phyloP scores from a whole-genome alignment of 2,329 filamentous ascomycete species.

The Periconia macrospinosa region DNA sequence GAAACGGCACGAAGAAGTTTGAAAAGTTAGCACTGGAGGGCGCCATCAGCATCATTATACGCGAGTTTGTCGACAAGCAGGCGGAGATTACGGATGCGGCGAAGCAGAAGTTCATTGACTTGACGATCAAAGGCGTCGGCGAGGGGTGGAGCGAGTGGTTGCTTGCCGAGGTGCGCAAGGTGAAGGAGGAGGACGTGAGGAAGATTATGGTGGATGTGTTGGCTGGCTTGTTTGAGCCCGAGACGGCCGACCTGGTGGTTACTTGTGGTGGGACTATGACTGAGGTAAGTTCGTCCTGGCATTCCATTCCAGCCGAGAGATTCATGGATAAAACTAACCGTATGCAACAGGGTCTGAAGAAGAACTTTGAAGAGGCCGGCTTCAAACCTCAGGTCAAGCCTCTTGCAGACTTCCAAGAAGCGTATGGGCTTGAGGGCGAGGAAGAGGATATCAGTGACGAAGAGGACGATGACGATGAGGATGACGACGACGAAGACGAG shows the following conservation, averaged over 20 bases:
- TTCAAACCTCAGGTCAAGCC: conserved; percentile 77
- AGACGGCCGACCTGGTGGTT: conserved; percentile 80
- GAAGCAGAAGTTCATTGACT: conserved; percentile 77
- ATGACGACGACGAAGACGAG: conserved; percentile 40
- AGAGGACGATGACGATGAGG: conserved; percentile 61
- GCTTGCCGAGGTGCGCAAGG: conserved; percentile 73
- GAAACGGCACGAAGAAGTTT: conserved; percentile 70
- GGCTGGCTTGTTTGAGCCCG: conserved; percentile 76
- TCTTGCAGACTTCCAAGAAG: conserved; percentile 81
- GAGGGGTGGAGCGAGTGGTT: conserved; percentile 78
- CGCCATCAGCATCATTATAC: conserved; percentile 86
- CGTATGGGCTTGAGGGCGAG: conserved; percentile 75
- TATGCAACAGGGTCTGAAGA: conserved; percentile 66
- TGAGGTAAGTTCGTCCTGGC: conserved; percentile 63
- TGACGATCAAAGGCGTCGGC: conserved; percentile 75
- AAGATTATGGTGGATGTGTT: conserved; percentile 73
- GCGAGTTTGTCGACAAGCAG: conserved; percentile 84
- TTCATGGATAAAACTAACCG: conserved; percentile 12
- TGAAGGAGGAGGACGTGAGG: conserved; percentile 76
- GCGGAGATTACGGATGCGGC: conserved; percentile 82
- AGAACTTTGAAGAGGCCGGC: conserved; percentile 72
- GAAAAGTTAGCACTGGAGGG: conserved; percentile 85
- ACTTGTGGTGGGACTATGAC: conserved; percentile 85
- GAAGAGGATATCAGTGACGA: conserved; percentile 63
- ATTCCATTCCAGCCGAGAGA: not conserved